Evolutionary conservation across 164 flowering plant species (phyloP).

Genomic region (Tinospora cordifolia): DNA sequence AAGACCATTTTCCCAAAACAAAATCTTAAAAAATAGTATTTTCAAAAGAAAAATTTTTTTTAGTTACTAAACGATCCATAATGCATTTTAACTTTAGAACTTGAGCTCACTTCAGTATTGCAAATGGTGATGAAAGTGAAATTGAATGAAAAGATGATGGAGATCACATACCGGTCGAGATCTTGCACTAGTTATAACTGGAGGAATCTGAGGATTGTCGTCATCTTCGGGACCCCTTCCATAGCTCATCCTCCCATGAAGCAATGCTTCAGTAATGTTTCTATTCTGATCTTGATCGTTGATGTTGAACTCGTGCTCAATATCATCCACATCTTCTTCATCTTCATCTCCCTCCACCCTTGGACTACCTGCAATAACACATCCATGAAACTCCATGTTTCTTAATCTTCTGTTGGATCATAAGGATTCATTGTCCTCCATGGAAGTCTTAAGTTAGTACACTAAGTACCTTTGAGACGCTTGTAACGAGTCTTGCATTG

Average conservation of each 20-base stretch:
- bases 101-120: no score
- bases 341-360: slow-evolving; percentile 97
- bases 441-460: no score
- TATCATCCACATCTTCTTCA: slow-evolving; percentile 87
- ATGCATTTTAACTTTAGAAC: no score
- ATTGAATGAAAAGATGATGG: no score
- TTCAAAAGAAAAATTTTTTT: no score
- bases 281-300: slow-evolving; percentile 58
- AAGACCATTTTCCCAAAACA: no score
- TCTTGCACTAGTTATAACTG: slow-evolving; percentile 45
- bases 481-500: slow-evolving; percentile 97
- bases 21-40: no score
- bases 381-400: neutral
- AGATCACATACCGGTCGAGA: slow-evolving; percentile 51
- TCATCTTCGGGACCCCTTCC: slow-evolving; percentile 89
- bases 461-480: slow-evolving; percentile 72
- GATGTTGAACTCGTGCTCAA: slow-evolving; percentile 82
- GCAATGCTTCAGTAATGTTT: slow-evolving; percentile 64
- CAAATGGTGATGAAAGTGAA: no score
- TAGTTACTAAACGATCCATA: no score
- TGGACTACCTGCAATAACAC: slow-evolving; percentile 57
- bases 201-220: slow-evolving; percentile 58
- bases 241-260: slow-evolving; percentile 90
- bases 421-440: neutral
- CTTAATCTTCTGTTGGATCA: neutral